Conservation (phyloP, 164 flowering plant genomes). For the Umbellularia californica region DNA sequence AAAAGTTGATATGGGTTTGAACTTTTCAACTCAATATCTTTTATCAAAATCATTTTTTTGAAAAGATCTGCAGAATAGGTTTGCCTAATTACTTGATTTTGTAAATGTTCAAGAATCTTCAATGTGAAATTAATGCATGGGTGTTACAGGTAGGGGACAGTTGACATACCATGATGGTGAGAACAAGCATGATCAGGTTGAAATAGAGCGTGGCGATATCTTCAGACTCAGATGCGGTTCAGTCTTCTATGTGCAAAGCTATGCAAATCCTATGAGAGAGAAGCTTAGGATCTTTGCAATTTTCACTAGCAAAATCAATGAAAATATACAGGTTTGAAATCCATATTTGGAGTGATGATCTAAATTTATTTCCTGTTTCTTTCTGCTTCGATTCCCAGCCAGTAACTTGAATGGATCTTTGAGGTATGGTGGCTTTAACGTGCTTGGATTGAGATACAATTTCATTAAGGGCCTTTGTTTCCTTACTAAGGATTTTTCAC, state of each 20-base stretch:
- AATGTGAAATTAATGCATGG: too few relatives aligned
- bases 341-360: not conserved
- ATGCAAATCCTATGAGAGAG: slow-evolving; percentile 41
- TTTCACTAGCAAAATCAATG: slow-evolving; percentile 33
- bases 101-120: too few relatives aligned
- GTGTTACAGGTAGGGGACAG: slow-evolving; percentile 58
- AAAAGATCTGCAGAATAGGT: too few relatives aligned
- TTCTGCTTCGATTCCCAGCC: not conserved
- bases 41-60: too few relatives aligned
- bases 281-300: slow-evolving; percentile 62
- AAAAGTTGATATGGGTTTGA: too few relatives aligned
- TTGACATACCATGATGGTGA: slow-evolving; percentile 52
- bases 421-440: too few relatives aligned
- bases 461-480: too few relatives aligned
- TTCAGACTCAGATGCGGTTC: slow-evolving; percentile 52
- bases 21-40: too few relatives aligned
- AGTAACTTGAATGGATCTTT: not conserved
- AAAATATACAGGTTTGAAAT: slow-evolving; percentile 25
- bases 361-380: not conserved
- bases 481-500: too few relatives aligned
- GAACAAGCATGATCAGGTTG: slow-evolving; percentile 4
- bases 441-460: too few relatives aligned
- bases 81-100: too few relatives aligned
- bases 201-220: slow-evolving; percentile 50
- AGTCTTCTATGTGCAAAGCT: slow-evolving; percentile 56